These are phyloP conservation scores for Penicillium lagena DNA, from an alignment of 495 filamentous ascomycete species.

Conservation along the genomic window DNA sequence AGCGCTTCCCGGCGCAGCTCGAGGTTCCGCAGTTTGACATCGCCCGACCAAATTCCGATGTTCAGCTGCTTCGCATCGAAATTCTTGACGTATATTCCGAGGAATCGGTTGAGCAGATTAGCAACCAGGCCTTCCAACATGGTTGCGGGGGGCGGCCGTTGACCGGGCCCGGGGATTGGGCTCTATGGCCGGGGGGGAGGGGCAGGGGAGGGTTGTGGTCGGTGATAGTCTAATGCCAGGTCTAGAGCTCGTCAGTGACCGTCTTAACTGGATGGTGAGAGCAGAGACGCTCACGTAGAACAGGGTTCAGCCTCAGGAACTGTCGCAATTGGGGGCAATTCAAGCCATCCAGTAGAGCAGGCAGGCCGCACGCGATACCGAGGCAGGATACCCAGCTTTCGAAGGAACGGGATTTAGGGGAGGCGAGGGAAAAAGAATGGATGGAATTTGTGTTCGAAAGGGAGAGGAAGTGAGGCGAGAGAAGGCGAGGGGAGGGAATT, in stretches of 20 bases:
- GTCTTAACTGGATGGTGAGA: too few relatives aligned
- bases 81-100: conserved; percentile 99
- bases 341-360: conserved; percentile 28
- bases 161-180: conserved; percentile 25
- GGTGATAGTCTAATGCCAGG: conserved; percentile 1
- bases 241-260: too few relatives aligned
- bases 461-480: background rate
- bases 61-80: conserved; percentile 96
- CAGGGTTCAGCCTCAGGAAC: conserved; percentile 7
- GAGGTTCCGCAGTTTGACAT: conserved; percentile 87
- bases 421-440: conserved; percentile 2
- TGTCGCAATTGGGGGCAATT: conserved; percentile 13
- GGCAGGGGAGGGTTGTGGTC: background rate
- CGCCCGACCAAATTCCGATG: conserved; percentile 96
- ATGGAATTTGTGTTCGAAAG: background rate
- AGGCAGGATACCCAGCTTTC: conserved; percentile 11
- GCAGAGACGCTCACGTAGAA: background rate
- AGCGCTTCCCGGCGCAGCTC: conserved; percentile 90
- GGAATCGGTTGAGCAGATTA: conserved; percentile 92
- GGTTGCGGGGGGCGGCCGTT: conserved; percentile 30
- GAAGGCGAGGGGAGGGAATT: too few relatives aligned
- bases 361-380: conserved; percentile 27
- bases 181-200: conserved; percentile 15
- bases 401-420: background rate
- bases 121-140: conserved; percentile 70